Evolutionary conservation across 108 stramenopile species (phyloP).

Genomic region (Nitzschia palea): DNA sequence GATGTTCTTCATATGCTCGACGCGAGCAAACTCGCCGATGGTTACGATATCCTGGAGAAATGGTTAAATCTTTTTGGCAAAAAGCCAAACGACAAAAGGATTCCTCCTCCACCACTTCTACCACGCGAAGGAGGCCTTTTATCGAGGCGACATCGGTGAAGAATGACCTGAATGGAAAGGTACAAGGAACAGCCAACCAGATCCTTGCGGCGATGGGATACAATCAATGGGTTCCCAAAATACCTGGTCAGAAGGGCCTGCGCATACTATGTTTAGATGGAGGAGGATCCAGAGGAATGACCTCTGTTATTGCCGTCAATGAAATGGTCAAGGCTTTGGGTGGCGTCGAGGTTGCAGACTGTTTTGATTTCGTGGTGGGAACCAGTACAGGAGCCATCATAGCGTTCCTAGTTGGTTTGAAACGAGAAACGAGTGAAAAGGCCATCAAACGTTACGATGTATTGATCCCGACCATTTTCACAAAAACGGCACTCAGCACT

Average conservation of each 20-base stretch:
- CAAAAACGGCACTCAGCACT: conserved; percentile 69
- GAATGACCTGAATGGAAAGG: conserved; percentile 45
- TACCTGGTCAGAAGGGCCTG: conserved; percentile 66
- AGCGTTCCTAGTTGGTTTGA: conserved; percentile 69
- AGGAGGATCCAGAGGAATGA: conserved; percentile 80
- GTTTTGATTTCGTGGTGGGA: conserved; percentile 84
- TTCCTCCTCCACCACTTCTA: background rate
- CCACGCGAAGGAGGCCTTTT: conserved; percentile 30
- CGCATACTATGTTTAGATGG: conserved; percentile 68
- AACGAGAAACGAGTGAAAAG: conserved; percentile 62
- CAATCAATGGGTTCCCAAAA: conserved; percentile 82
- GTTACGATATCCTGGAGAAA: conserved; percentile 54
- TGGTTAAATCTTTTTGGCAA: conserved; percentile 31
- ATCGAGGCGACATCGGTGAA: conserved; percentile 42
- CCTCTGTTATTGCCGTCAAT: conserved; percentile 66
- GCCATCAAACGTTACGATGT: conserved; percentile 77
- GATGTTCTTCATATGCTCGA: conserved; percentile 60
- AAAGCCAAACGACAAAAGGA: background rate
- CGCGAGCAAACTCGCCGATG: conserved; percentile 45
- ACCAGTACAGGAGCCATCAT: conserved; percentile 88
- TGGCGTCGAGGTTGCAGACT: conserved; percentile 72
- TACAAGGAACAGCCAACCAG: conserved; percentile 76
- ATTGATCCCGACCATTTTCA: conserved; percentile 75
- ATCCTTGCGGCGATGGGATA: conserved; percentile 80
- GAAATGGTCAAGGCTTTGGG: conserved; percentile 65